Evolutionary conservation across 2,329 filamentous ascomycete genomes (phyloP).

Genomic region (Colletotrichum nymphaeae): DNA sequence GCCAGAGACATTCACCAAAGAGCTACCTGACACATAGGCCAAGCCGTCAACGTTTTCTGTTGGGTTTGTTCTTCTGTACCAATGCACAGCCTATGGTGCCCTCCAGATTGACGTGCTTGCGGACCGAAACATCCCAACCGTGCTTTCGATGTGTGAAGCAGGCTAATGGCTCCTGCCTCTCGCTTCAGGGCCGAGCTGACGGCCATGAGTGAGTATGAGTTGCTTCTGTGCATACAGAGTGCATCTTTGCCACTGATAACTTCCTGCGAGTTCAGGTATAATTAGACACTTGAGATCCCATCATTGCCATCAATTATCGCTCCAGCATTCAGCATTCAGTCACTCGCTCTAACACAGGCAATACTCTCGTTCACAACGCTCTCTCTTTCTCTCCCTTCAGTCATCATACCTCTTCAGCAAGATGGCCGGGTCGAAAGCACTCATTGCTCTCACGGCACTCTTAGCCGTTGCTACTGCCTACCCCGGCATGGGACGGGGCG

Average conservation of each 20-base stretch:
- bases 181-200: slow-evolving; percentile 16
- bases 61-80: neutral
- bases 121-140: slow-evolving; percentile 6
- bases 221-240: neutral
- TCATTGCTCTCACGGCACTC: slow-evolving; percentile 18
- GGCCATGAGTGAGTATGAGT: neutral
- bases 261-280: neutral
- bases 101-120: neutral
- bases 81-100: neutral
- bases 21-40: slow-evolving; percentile 11
- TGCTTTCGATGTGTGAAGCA: slow-evolving; percentile 26
- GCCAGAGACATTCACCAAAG: neutral
- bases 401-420: neutral
- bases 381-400: neutral
- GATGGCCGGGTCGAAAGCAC: slow-evolving; percentile 8
- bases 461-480: slow-evolving; percentile 17
- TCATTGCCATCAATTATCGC: neutral
- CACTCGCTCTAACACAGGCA: neutral
- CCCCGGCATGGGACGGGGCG: slow-evolving; percentile 38
- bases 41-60: neutral
- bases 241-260: neutral
- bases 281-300: neutral
- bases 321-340: neutral
- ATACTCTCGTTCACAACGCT: neutral
- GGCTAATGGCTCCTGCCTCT: neutral